phyloP scores from a whole-genome alignment of 2,329 filamentous ascomycete genomes.

The Colletotrichum liriopes region DNA sequence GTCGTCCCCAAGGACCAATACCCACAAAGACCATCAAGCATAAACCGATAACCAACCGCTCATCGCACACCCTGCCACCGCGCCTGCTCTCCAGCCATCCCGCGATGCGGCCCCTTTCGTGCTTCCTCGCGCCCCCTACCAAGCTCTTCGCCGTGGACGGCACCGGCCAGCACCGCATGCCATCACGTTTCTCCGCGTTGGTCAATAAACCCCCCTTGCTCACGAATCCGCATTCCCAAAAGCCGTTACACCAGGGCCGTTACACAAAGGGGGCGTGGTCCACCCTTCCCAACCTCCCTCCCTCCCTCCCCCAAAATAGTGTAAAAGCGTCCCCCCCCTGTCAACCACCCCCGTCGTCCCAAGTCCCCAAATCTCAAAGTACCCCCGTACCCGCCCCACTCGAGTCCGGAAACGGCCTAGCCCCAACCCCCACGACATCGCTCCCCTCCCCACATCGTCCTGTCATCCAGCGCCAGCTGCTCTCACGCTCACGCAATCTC shows the following conservation, averaged over 20 bases:
- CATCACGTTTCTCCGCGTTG: neutral
- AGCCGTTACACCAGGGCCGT: neutral
- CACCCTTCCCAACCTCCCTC: neutral
- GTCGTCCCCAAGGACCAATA: no score
- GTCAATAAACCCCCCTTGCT: neutral
- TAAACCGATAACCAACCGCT: no score
- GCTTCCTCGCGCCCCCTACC: no score
- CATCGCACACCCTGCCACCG: no score
- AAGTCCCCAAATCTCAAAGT: constrained; percentile 6
- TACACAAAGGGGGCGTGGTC: neutral
- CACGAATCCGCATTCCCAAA: neutral
- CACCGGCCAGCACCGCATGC: no score
- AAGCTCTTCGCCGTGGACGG: no score
- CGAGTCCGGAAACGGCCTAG: neutral
- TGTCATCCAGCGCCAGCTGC: neutral
- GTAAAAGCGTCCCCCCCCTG: neutral
- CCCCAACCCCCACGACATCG: neutral
- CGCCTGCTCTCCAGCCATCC: no score
- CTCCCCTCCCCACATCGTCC: neutral
- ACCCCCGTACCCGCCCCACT: neutral
- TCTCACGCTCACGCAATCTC: no score
- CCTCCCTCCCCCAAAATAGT: neutral
- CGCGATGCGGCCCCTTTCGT: no score
- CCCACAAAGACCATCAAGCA: neutral
- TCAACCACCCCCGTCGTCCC: neutral